phyloP scores from a whole-genome alignment of 176 grass and related monocot genomes.

The Themeda triandra region DNA sequence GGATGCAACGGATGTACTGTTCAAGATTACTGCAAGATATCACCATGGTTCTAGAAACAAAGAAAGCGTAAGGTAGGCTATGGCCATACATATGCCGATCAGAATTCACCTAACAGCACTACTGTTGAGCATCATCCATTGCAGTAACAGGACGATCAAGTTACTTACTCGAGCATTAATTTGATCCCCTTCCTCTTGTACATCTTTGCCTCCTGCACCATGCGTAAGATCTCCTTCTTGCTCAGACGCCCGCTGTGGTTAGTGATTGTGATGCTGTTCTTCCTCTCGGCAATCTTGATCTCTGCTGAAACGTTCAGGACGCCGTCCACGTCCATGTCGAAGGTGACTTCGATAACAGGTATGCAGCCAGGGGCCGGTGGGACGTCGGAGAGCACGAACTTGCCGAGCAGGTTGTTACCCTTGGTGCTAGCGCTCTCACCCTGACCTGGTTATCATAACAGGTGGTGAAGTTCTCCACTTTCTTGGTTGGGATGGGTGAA shows the following conservation, averaged over 20 bases:
- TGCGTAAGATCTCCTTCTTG: background rate
- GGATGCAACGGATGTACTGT: no score
- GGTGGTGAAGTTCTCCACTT: no score
- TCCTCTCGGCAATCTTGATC: conserved; percentile 24
- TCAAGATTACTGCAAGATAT: no score
- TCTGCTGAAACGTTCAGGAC: conserved; percentile 33
- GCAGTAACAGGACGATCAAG: no score
- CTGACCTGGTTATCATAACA: no score
- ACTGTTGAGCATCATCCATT: no score
- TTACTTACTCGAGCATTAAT: background rate
- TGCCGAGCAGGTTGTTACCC: conserved; percentile 48
- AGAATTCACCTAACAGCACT: no score
- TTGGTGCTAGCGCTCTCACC: conserved; percentile 42
- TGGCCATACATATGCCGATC: no score
- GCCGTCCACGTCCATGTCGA: conserved; percentile 38
- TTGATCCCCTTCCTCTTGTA: background rate
- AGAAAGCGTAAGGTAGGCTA: no score
- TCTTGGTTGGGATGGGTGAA: no score
- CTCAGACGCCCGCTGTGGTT: background rate
- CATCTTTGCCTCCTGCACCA: background rate
- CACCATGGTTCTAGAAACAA: no score
- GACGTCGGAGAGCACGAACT: conserved; percentile 45
- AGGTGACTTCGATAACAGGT: conserved; percentile 25
- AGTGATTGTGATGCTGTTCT: background rate
- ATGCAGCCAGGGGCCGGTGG: conserved; percentile 22